These are phyloP conservation scores for Macrocystidia cucumis DNA, from an alignment of 1,284 basidiomycete species.

Conservation along the genomic window DNA sequence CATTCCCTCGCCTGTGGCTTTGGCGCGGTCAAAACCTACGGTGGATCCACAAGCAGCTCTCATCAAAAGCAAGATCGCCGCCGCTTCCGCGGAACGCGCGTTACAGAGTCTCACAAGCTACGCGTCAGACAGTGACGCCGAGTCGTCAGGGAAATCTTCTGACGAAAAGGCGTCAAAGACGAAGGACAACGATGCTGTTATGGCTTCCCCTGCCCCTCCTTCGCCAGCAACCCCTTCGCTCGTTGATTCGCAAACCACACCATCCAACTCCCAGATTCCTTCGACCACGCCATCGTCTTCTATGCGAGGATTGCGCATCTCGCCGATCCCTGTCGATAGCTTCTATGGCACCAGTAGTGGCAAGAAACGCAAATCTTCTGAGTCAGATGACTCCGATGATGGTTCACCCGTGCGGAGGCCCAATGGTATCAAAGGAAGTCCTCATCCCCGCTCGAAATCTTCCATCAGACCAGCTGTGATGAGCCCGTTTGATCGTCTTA, in stretches of 20 bases:
- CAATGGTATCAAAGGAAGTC: too few relatives aligned
- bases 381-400: slow-evolving; percentile 18
- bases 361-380: slow-evolving; percentile 24
- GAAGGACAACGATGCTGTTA: slow-evolving; percentile 13
- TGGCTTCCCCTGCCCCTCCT: slow-evolving; percentile 7
- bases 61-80: slow-evolving; percentile 59
- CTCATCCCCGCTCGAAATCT: too few relatives aligned
- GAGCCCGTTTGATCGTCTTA: too few relatives aligned
- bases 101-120: slow-evolving; percentile 47
- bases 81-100: slow-evolving; percentile 30
- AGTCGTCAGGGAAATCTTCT: too few relatives aligned
- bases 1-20: slow-evolving; percentile 33
- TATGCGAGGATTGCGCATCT: too few relatives aligned
- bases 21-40: neutral
- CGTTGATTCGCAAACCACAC: too few relatives aligned
- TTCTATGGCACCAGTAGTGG: slow-evolving; percentile 34
- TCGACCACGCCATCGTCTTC: too few relatives aligned
- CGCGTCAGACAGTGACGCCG: slow-evolving; percentile 41
- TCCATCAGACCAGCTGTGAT: too few relatives aligned
- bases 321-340: slow-evolving; percentile 30
- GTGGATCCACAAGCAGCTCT: slow-evolving; percentile 53
- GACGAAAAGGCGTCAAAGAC: too few relatives aligned
- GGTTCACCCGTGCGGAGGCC: too few relatives aligned
- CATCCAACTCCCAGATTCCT: too few relatives aligned
- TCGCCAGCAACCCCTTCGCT: slow-evolving; percentile 16